These are phyloP conservation scores for Corchorus capsularis DNA, from an alignment of 345 rosid genomes.

Conservation along the genomic window DNA sequence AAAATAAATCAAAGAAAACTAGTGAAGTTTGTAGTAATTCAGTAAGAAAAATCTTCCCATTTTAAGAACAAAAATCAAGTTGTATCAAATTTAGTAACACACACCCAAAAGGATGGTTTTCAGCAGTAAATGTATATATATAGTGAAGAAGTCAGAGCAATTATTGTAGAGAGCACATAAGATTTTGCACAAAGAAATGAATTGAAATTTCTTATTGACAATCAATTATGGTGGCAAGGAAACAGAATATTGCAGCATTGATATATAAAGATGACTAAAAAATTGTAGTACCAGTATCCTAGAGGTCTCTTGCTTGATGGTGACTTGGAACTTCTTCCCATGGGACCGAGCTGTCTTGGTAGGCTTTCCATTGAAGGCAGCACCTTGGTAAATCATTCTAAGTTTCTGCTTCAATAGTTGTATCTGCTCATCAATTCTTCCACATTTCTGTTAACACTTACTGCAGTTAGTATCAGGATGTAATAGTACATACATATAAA, in stretches of 20 bases:
- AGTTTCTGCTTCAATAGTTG: constrained; percentile 73
- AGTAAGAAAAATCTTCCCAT: not conserved
- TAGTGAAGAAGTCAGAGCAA: not conserved
- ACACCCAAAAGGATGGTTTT: not conserved
- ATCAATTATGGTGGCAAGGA: not conserved
- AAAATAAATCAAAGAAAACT: not conserved
- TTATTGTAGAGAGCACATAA: not conserved
- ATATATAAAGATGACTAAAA: not conserved
- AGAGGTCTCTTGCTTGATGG: constrained; percentile 80
- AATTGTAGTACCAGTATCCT: constrained; percentile 67
- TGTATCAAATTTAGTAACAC: not conserved
- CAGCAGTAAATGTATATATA: not conserved
- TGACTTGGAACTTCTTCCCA: constrained; percentile 92
- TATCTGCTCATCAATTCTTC: constrained; percentile 82
- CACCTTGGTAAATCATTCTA: constrained; percentile 73
- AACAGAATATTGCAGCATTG: not conserved
- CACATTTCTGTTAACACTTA: constrained; percentile 68
- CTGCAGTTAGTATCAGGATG: not conserved
- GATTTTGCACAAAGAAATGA: not conserved
- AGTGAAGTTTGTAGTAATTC: not conserved
- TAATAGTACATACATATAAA: not conserved
- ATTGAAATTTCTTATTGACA: not conserved
- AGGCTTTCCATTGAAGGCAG: constrained; percentile 82
- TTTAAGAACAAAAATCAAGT: not conserved
- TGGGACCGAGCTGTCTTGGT: constrained; percentile 95